Evolutionary conservation across 2,329 filamentous ascomycete species (phyloP).

Genomic region (Exserohilum turcica): DNA sequence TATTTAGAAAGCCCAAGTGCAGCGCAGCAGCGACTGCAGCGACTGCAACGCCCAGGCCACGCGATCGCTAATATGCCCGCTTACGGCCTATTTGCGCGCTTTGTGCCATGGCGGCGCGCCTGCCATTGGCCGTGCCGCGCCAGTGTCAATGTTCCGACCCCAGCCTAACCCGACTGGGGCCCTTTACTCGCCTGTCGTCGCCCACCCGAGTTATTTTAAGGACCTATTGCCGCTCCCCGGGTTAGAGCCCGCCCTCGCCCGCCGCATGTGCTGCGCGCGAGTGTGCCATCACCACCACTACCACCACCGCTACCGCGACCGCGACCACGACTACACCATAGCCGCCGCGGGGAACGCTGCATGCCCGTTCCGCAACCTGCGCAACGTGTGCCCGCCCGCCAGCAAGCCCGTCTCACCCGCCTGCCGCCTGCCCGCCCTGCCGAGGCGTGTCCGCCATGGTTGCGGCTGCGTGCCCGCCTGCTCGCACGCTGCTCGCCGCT

Average conservation of each 20-base stretch:
- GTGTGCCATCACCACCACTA: too few species aligned
- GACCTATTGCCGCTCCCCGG: conserved; percentile 21
- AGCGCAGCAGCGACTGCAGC: too few species aligned
- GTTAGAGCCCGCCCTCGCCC: too few species aligned
- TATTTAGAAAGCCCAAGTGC: conserved; percentile 42
- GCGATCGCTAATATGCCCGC: conserved; percentile 24
- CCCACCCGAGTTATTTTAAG: conserved; percentile 40
- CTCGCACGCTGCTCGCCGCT: too few species aligned
- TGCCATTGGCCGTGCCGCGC: conserved; percentile 19
- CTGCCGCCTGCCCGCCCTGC: too few species aligned
- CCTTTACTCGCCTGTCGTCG: conserved; percentile 13
- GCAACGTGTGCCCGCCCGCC: too few species aligned
- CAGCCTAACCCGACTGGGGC: conserved; percentile 4
- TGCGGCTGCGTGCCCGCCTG: too few species aligned
- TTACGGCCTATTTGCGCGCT: conserved; percentile 17
- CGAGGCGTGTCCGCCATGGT: too few species aligned
- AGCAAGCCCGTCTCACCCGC: too few species aligned
- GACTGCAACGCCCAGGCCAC: conserved; percentile 31
- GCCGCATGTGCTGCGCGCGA: too few species aligned
- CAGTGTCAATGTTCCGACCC: conserved; percentile 5
- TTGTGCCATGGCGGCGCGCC: conserved; percentile 4
- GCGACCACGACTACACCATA: neutral
- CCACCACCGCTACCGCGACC: neutral
- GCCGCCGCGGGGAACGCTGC: too few species aligned
- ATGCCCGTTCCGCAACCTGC: too few species aligned